Percentiles rank a stretch among this genome's conserved stretches.
These are phyloP conservation scores for Fusarium brevicatenulatum DNA, from an alignment of 2,329 filamentous ascomycete species.

Conservation along the genomic window DNA sequence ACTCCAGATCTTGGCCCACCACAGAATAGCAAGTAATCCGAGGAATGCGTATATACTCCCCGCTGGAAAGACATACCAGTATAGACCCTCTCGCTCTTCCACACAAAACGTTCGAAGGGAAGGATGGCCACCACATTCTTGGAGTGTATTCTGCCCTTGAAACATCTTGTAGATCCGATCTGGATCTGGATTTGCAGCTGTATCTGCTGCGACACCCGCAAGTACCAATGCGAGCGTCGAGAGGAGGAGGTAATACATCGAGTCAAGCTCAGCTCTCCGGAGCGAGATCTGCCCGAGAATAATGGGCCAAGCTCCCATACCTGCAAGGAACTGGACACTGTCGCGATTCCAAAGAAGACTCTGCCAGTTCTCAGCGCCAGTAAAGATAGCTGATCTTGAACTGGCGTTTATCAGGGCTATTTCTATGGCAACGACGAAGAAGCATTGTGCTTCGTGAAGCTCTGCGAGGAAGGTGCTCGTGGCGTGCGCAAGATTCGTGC, in stretches of 20 bases:
- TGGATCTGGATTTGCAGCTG: background rate
- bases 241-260: background rate
- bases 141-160: background rate
- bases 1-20: conserved; percentile 11
- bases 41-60: conserved; percentile 3
- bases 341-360: conserved; percentile 3
- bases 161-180: conserved; percentile 5
- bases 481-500: background rate
- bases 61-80: conserved; percentile 10
- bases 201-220: background rate
- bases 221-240: background rate
- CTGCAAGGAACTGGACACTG: background rate
- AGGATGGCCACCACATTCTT: conserved; percentile 3
- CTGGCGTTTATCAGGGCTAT: background rate
- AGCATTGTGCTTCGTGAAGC: conserved; percentile 27
- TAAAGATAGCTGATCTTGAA: background rate
- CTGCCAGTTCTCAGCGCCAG: conserved; percentile 1
- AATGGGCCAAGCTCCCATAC: conserved; percentile 14
- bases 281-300: background rate
- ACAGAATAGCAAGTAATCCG: background rate
- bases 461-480: conserved; percentile 20
- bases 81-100: background rate
- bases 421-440: conserved; percentile 9
- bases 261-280: conserved; percentile 1
- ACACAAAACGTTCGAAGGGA: conserved; percentile 20